Percentiles rank a stretch among this genome's conserved stretches.
Evolutionary conservation across 495 filamentous ascomycete species (phyloP).

Genomic region (Podospora anserina): DNA sequence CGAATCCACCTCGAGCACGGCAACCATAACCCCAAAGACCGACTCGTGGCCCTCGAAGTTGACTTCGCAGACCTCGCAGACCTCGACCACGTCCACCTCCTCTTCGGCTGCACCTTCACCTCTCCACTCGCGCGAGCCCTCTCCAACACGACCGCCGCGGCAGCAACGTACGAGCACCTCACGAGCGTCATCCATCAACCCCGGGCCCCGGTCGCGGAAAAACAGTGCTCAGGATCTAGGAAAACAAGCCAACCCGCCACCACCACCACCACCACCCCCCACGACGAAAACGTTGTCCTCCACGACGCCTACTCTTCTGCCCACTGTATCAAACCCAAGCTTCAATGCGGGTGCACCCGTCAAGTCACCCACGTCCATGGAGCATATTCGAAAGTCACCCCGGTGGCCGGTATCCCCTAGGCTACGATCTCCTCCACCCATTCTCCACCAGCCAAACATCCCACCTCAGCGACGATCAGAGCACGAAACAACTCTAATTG

Average conservation of each 20-base stretch:
- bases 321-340: constrained; percentile 54
- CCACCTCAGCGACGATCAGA: constrained; percentile 46
- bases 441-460: constrained; percentile 41
- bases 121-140: constrained; percentile 48
- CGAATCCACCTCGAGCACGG: constrained; percentile 40
- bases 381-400: constrained; percentile 55
- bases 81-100: constrained; percentile 42
- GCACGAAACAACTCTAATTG: constrained; percentile 50
- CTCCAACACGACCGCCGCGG: constrained; percentile 43
- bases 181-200: constrained; percentile 30
- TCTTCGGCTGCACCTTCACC: constrained; percentile 50
- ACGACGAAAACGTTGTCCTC: constrained; percentile 60
- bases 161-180: constrained; percentile 26
- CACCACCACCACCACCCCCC: constrained; percentile 43
- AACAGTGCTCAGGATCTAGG: constrained; percentile 61
- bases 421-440: constrained; percentile 65
- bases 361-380: constrained; percentile 53
- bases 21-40: constrained; percentile 45
- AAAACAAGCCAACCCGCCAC: constrained; percentile 52
- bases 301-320: constrained; percentile 56
- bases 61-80: constrained; percentile 29
- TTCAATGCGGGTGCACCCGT: constrained; percentile 54
- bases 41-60: constrained; percentile 32
- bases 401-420: constrained; percentile 67
- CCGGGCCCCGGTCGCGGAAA: constrained; percentile 60